Percentiles rank a stretch among this genome's conserved stretches.
These are phyloP conservation scores for Oryza meridionalis DNA, from an alignment of 176 grass and related monocot genomes.

Conservation along the genomic window DNA sequence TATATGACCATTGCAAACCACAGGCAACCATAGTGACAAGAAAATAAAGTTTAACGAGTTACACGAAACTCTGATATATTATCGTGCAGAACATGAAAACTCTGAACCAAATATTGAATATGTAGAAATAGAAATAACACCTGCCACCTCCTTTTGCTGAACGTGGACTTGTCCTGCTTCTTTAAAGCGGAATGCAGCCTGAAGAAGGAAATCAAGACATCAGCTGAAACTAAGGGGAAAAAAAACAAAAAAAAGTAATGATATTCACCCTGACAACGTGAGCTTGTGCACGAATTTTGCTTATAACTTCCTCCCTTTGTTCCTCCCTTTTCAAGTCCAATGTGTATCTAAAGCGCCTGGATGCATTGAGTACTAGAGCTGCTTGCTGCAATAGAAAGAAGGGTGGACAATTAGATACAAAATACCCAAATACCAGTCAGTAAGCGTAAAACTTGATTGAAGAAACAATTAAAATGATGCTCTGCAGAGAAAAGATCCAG, in stretches of 20 bases:
- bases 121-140: slow-evolving; percentile 38
- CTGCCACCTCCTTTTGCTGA: slow-evolving; percentile 30
- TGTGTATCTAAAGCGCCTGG: slow-evolving; percentile 91
- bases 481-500: background rate
- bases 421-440: background rate
- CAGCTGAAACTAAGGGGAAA: slow-evolving; percentile 13
- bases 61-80: background rate
- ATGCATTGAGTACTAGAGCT: slow-evolving; percentile 86
- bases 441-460: background rate
- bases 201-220: slow-evolving; percentile 31
- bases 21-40: background rate
- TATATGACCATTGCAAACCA: slow-evolving; percentile 2
- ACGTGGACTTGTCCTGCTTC: slow-evolving; percentile 60
- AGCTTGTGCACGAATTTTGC: slow-evolving; percentile 86
- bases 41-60: slow-evolving; percentile 21
- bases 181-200: slow-evolving; percentile 89
- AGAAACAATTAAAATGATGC: background rate
- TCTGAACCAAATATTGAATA: background rate
- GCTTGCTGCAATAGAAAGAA: slow-evolving; percentile 59
- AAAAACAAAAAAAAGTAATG: background rate
- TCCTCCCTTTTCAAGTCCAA: slow-evolving; percentile 85
- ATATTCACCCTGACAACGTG: slow-evolving; percentile 73
- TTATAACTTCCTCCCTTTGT: slow-evolving; percentile 71
- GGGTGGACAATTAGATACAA: background rate
- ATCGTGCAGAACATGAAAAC: background rate